Base-by-base conservation (phyloP, 768 basidiomycete species). In the Tricholoma hemisulphureum region DNA sequence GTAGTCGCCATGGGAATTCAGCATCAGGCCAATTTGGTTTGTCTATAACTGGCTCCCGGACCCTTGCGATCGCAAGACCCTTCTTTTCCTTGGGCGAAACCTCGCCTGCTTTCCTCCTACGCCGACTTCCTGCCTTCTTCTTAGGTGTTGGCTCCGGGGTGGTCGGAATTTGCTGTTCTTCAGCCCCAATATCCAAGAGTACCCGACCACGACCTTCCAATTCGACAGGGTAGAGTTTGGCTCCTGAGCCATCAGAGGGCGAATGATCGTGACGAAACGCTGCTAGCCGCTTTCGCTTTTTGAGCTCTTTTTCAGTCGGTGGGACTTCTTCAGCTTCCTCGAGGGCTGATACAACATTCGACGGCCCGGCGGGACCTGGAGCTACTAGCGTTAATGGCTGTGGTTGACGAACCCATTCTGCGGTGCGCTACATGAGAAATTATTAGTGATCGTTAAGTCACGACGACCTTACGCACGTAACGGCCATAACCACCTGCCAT, bases 401-500 rank as follows among this genome's bases (percentile, higher is more conserved):
- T 69, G 80, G 80, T 63, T 81, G 81, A 35, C 80, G 77, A 57
- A 83, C 80, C 83, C 82, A 87, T 57, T 87, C 84, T 28, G 84
- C 75, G 9, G 84, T 85, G 46, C 82, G 74, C 77, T 86, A 62
- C 57, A 66, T 29, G 51, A 49, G 55, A 62, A 66, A n/a, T 61
- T 62, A 49, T 32, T 31, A 51, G 23, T 20, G 9, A 20, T n/a
- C 34, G 16, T 28, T 21, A 11, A 26, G 49, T 56, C 32, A 29
- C 32, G 20, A 24, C 31, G 21, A n/a, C 21, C 20, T 4, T 48
- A 74, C 84, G 71, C 68, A 87, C 89, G 69, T 91, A 91, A 60
- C 81, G 80, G 1, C 85, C 88, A 69, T 91, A 91, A 7, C 90
- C 89, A 28, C 89, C 88, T 18, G 88, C 89, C 83, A 91, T 89